phyloP scores from a whole-genome alignment of 2,329 filamentous ascomycete species.

The Stagonosporopsis rhizophila region DNA sequence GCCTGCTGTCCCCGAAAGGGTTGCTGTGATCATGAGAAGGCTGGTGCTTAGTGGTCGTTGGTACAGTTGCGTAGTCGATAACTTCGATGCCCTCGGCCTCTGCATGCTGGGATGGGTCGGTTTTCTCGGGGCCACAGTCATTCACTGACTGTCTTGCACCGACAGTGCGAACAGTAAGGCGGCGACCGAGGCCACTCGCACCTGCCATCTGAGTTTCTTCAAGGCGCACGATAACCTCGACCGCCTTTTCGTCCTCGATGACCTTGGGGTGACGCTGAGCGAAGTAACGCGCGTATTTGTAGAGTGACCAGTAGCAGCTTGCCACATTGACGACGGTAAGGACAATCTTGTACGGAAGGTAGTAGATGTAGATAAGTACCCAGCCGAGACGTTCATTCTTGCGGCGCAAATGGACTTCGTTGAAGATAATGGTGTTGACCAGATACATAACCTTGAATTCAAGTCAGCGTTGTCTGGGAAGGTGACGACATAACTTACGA shows the following conservation, averaged over 20 bases:
- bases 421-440: conserved; percentile 56
- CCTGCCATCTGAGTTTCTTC: conserved; percentile 26
- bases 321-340: conserved; percentile 55
- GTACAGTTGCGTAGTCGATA: conserved; percentile 10
- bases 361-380: conserved; percentile 51
- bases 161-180: conserved; percentile 32
- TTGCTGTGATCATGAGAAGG: background rate
- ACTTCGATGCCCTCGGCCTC: conserved; percentile 6
- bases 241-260: conserved; percentile 56
- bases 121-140: background rate
- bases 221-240: conserved; percentile 37
- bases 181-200: conserved; percentile 26
- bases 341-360: conserved; percentile 55
- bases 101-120: conserved; percentile 10
- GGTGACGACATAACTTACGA: conserved; percentile 22
- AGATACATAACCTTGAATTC: conserved; percentile 47
- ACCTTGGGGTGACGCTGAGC: conserved; percentile 57
- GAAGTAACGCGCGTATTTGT: conserved; percentile 57
- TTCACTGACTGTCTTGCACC: background rate
- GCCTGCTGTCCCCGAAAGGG: conserved; percentile 13
- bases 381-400: conserved; percentile 55
- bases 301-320: conserved; percentile 48
- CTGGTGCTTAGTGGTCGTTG: background rate
- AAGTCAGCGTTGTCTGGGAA: background rate
- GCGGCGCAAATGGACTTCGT: conserved; percentile 56